Evolutionary conservation across 148 eudicot genomes (phyloP).

Genomic region (Chenopodium album): DNA sequence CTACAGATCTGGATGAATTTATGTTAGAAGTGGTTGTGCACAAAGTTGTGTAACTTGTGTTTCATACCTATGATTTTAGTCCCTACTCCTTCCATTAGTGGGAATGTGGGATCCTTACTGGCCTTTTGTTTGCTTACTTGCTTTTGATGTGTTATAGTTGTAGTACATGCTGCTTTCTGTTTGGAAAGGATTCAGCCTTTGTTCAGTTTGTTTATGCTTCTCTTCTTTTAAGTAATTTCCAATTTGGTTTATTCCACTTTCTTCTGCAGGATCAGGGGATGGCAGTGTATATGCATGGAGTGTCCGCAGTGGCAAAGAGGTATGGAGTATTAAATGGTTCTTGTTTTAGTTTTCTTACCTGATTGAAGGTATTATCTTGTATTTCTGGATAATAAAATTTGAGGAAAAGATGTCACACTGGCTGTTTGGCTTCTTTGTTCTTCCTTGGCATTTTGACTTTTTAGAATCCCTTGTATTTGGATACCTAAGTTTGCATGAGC

Average conservation of each 20-base stretch:
- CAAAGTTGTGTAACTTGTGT: background rate
- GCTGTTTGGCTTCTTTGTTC: background rate
- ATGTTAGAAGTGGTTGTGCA: background rate
- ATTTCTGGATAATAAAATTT: background rate
- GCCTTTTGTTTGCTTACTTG: background rate
- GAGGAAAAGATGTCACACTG: background rate
- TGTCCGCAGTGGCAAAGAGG: constrained; percentile 94
- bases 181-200: background rate
- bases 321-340: constrained; percentile 29
- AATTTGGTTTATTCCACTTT: background rate
- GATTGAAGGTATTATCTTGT: background rate
- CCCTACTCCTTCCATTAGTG: background rate
- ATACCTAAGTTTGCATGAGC: background rate
- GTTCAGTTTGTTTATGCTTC: constrained; percentile 3
- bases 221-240: background rate
- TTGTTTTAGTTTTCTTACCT: background rate
- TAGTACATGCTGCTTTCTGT: background rate
- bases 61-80: background rate
- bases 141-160: background rate
- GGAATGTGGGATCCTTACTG: background rate
- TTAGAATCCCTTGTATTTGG: background rate
- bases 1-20: background rate
- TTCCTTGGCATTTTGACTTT: background rate
- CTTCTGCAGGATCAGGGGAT: constrained; percentile 89
- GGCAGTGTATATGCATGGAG: constrained; percentile 99